Percentiles rank a stretch among this genome's conserved stretches.
Conservation (phyloP, 2,329 filamentous ascomycete genomes). For the Neodidymelliopsis sp. region DNA sequence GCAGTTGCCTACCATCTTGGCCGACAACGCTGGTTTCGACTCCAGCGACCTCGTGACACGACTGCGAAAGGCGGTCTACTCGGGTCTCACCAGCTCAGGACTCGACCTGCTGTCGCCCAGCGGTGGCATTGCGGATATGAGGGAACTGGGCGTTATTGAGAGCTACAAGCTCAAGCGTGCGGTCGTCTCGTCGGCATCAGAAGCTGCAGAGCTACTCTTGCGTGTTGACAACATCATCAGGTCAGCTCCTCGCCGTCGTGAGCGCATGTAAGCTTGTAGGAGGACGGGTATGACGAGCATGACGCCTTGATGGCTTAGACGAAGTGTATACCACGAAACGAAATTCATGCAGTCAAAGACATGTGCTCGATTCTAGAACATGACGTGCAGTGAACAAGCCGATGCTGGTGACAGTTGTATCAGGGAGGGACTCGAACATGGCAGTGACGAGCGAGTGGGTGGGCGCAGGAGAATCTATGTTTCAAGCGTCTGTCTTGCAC, state of each 20-base stretch:
- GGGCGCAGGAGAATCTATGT: not conserved
- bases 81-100: conserved; percentile 90
- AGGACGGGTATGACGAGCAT: conserved; percentile 17
- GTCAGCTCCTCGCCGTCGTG: conserved; percentile 82
- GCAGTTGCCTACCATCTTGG: conserved; percentile 94
- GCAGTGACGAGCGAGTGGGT: not conserved
- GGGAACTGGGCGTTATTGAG: conserved; percentile 92
- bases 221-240: conserved; percentile 98
- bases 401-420: not conserved
- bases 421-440: not conserved
- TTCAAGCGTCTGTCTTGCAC: conserved; percentile 2
- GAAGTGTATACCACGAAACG: conserved; percentile 38
- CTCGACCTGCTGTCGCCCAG: conserved; percentile 88
- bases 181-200: conserved; percentile 95
- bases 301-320: conserved; percentile 34
- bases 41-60: conserved; percentile 92
- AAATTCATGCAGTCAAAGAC: conserved; percentile 35
- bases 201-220: conserved; percentile 93
- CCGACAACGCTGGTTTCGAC: conserved; percentile 96
- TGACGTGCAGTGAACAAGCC: not conserved
- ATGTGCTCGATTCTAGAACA: not conserved
- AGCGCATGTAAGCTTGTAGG: conserved; percentile 67
- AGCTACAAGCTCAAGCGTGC: conserved; percentile 98
- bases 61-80: conserved; percentile 92
- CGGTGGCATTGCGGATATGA: conserved; percentile 94